These are phyloP conservation scores for Blastomyces parvus DNA, from an alignment of 2,329 filamentous ascomycete species.

Conservation along the genomic window DNA sequence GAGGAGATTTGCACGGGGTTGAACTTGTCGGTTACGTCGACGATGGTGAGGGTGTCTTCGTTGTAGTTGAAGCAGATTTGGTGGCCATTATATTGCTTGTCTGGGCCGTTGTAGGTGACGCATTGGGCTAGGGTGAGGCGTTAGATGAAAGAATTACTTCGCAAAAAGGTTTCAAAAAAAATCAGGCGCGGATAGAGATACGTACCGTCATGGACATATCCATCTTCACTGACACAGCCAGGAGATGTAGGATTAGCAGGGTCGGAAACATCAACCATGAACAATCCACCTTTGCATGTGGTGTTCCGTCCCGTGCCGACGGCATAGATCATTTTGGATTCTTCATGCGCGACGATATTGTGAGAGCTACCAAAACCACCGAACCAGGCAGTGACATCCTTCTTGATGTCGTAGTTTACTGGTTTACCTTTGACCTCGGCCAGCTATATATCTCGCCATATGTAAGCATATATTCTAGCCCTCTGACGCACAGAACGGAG, in stretches of 20 bases:
- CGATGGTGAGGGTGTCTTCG: conserved; percentile 26
- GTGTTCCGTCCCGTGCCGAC: conserved; percentile 39
- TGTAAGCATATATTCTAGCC: background rate
- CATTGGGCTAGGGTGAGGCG: conserved; percentile 39
- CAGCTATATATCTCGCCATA: conserved; percentile 27
- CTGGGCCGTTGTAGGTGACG: conserved; percentile 46
- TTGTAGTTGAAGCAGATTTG: conserved; percentile 52
- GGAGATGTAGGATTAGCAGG: conserved; percentile 44
- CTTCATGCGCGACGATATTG: conserved; percentile 47
- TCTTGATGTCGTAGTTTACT: conserved; percentile 34
- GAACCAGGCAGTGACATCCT: conserved; percentile 37
- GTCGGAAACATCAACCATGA: conserved; percentile 50
- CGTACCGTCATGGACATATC: conserved; percentile 49
- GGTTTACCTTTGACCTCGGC: conserved; percentile 39
- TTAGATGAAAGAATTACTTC: background rate
- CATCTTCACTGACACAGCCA: conserved; percentile 47
- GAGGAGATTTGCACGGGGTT: conserved; percentile 40
- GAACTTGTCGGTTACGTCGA: conserved; percentile 17
- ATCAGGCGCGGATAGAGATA: background rate
- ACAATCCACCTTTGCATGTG: conserved; percentile 45
- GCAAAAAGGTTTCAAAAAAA: background rate
- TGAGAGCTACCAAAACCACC: conserved; percentile 40
- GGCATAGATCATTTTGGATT: conserved; percentile 42
- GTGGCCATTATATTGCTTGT: conserved; percentile 38
- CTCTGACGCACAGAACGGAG: background rate